phyloP scores from a whole-genome alignment of 495 filamentous ascomycete species.

The Penicillium psychrofluorescens region DNA sequence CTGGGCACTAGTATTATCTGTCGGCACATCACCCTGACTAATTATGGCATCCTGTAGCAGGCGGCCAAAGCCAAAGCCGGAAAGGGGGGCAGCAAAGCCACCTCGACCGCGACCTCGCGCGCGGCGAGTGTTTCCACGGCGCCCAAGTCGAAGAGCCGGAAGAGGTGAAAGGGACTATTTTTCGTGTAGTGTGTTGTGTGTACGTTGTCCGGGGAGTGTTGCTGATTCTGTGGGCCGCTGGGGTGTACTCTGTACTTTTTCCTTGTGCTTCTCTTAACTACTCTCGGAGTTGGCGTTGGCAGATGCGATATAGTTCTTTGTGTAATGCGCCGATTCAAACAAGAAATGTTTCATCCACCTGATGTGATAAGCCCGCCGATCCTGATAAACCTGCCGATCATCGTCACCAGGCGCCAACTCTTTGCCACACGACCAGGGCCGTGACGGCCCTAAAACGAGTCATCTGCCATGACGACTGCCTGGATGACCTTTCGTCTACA shows the following conservation, averaged over 20 bases:
- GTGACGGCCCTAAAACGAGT: too few species aligned
- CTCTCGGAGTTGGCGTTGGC: slow-evolving; percentile 15
- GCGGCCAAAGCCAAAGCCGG: slow-evolving; percentile 37
- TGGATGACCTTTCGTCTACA: too few species aligned
- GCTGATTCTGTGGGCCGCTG: slow-evolving; percentile 3
- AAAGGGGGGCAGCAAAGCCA: slow-evolving; percentile 48
- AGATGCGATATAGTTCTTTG: slow-evolving; percentile 7
- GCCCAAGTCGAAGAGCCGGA: slow-evolving; percentile 41
- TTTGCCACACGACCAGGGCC: slow-evolving; percentile 2
- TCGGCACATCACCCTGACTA: neutral
- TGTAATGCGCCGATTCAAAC: slow-evolving; percentile 11
- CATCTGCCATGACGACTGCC: slow-evolving; percentile 15
- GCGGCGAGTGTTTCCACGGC: slow-evolving; percentile 49
- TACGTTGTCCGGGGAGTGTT: slow-evolving; percentile 7
- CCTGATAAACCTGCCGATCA: slow-evolving; percentile 13
- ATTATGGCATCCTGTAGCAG: neutral
- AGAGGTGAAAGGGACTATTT: slow-evolving; percentile 28
- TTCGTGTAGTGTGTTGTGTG: slow-evolving; percentile 4
- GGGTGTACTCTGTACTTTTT: slow-evolving; percentile 2
- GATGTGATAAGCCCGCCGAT: slow-evolving; percentile 13
- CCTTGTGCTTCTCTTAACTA: neutral
- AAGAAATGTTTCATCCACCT: slow-evolving; percentile 11
- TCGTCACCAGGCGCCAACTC: slow-evolving; percentile 2
- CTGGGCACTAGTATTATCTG: too few species aligned
- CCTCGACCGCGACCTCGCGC: slow-evolving; percentile 45